Evolutionary conservation across 2,329 filamentous ascomycete genomes (phyloP), one percentile per base, ranked within the genome.

Genomic region (Apiospora malaysiana): DNA sequence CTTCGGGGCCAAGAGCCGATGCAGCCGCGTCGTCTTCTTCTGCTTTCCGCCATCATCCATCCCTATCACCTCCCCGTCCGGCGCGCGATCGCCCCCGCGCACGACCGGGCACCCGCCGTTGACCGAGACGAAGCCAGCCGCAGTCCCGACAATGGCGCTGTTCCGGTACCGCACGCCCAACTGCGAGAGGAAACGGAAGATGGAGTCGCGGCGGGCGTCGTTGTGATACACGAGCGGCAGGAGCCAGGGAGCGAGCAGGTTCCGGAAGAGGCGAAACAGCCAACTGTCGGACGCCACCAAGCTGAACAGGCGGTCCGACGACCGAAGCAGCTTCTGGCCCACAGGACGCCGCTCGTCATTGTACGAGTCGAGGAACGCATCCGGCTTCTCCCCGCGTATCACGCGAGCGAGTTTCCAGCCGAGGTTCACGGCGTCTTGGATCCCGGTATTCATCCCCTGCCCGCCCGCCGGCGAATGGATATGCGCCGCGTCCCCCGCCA

Each of bases 401-500:
- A 84, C 85, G 1, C 82, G 79, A 0, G 84, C 82, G 2, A 89
- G 79, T 73, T 89, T 89, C 86, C 87, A 89, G 27, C 83, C 84
- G 0, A 89, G 79, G 70, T 89, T 89, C 42, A 85, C 80, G 0
- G 85, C 83, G 70, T 89, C 87, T 32, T 86, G 84, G 25, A 89
- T 82, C 0, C 87, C 87, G 0, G 86, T 86, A 74, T 90, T 89
- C 85, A 90, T 86, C 0, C 88, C 88, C 74, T 89, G 87, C 0
- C 86, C 88, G 2, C 87, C 88, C 0, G 85, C 84, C 0, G 86
- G 86, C 47, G 82, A 86, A 72, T 89, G 87, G 16, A 87, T 87
- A 71, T 90, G 88, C 1, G 86, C 86, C 7, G 88, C 87, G 70
- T 90, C 88, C 18, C 88, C 88, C 1, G 85, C 87, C 0, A 90